Evolutionary conservation across 192 early-diverging fungal species (phyloP).

Genomic region (Gigaspora rosea): DNA sequence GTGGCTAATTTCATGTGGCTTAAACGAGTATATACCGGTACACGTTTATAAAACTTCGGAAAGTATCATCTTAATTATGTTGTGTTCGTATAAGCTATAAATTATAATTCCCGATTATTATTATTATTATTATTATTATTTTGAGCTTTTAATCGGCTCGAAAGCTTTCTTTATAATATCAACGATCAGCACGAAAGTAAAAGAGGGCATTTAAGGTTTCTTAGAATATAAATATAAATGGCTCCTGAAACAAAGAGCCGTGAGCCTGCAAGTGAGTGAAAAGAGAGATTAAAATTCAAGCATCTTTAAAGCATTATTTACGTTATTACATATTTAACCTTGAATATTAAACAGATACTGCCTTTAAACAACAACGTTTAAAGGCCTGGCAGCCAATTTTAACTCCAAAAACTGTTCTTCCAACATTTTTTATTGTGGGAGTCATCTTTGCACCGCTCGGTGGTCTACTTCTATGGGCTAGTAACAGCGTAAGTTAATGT

Average conservation of each 20-base stretch:
- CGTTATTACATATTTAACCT: background rate
- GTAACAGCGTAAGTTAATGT: conserved; percentile 63
- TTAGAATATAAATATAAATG: background rate
- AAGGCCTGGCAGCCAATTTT: conserved; percentile 99
- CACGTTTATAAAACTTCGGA: too few species aligned
- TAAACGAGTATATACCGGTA: too few species aligned
- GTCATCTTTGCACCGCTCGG: conserved; percentile 96
- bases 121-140: too few species aligned
- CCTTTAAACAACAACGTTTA: conserved; percentile 99
- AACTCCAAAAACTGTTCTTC: conserved; percentile 97
- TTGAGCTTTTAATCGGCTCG: too few species aligned
- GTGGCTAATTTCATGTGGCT: too few species aligned
- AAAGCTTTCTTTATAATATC: background rate
- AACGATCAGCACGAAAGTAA: background rate
- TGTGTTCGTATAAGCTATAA: too few species aligned
- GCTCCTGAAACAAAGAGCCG: conserved; percentile 54
- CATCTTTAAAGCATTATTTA: background rate
- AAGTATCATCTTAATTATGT: too few species aligned
- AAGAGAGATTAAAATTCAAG: background rate
- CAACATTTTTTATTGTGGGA: conserved; percentile 92
- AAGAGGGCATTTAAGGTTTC: background rate
- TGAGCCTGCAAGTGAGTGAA: conserved; percentile 59
- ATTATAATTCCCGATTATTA: too few species aligned
- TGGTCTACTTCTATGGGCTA: conserved; percentile 85
- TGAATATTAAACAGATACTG: conserved; percentile 69